Evolutionary conservation across 768 basidiomycete genomes (phyloP).

Genomic region (Tricholoma sp.): DNA sequence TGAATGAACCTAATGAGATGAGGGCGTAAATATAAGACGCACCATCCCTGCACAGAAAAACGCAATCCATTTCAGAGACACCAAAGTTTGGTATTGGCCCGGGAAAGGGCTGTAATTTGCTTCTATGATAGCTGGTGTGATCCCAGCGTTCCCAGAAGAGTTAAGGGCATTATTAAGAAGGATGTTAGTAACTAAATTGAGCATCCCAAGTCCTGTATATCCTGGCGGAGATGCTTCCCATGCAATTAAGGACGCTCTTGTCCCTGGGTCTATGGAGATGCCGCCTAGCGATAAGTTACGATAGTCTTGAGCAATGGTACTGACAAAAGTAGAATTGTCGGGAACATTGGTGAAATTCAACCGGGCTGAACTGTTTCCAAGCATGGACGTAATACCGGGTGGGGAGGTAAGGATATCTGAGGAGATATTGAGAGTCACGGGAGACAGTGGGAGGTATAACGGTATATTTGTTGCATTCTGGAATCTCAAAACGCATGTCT

Average conservation of each 20-base stretch:
- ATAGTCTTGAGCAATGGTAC: conserved; percentile 46
- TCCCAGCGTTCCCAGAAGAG: conserved; percentile 31
- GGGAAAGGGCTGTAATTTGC: conserved; percentile 59
- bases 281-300: conserved; percentile 61
- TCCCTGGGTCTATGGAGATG: conserved; percentile 51
- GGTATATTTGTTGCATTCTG: conserved; percentile 32
- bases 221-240: conserved; percentile 69
- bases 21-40: conserved; percentile 10
- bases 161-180: conserved; percentile 62
- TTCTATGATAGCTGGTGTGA: conserved; percentile 46
- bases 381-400: conserved; percentile 40
- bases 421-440: conserved; percentile 25
- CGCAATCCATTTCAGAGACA: conserved; percentile 66
- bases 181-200: conserved; percentile 67
- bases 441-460: conserved; percentile 52
- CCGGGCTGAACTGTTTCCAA: conserved; percentile 36
- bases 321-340: conserved; percentile 57
- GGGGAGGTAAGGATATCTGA: conserved; percentile 48
- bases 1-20: not conserved
- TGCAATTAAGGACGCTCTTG: conserved; percentile 53
- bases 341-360: conserved; percentile 38
- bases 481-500: conserved; percentile 46
- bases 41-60: conserved; percentile 77
- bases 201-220: conserved; percentile 49
- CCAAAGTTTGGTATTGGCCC: conserved; percentile 44